Conservation (phyloP, 306 rosid genomes). For the Quercus rubra region DNA sequence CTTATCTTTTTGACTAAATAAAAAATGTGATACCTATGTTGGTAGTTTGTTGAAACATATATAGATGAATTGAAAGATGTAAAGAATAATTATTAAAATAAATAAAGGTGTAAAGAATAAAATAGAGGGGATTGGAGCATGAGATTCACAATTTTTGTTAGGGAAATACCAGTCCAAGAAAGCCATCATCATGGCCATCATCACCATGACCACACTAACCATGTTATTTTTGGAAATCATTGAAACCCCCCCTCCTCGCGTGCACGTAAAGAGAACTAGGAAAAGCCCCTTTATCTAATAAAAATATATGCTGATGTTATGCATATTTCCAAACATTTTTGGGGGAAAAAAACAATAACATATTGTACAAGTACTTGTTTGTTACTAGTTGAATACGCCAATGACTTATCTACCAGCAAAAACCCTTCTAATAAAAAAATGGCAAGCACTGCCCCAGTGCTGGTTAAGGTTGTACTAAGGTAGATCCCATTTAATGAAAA, state of each 20-base stretch:
- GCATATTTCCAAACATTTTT: no score
- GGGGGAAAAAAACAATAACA: no score
- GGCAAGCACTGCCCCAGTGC: no score
- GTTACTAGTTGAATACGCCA: no score
- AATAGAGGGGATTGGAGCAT: neutral
- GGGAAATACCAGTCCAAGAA: constrained; percentile 1
- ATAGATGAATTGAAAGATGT: neutral
- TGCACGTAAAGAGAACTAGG: constrained; percentile 28
- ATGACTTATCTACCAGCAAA: no score
- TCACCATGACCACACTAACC: constrained; percentile 10
- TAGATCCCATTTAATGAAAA: no score
- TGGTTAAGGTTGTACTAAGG: no score
- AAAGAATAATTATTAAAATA: neutral
- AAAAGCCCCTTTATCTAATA: neutral
- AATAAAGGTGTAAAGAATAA: neutral
- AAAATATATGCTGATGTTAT: no score
- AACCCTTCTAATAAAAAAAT: no score
- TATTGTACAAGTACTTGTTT: no score
- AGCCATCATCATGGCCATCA: constrained; percentile 1
- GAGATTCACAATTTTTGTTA: neutral
- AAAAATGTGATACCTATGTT: neutral
- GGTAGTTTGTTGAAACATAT: neutral
- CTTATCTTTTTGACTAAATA: no score
- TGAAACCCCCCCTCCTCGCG: constrained; percentile 22
- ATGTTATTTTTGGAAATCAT: constrained; percentile 15